Evolutionary conservation across 75 land plant genomes (phyloP).

Genomic region (Larix kaempferi): DNA sequence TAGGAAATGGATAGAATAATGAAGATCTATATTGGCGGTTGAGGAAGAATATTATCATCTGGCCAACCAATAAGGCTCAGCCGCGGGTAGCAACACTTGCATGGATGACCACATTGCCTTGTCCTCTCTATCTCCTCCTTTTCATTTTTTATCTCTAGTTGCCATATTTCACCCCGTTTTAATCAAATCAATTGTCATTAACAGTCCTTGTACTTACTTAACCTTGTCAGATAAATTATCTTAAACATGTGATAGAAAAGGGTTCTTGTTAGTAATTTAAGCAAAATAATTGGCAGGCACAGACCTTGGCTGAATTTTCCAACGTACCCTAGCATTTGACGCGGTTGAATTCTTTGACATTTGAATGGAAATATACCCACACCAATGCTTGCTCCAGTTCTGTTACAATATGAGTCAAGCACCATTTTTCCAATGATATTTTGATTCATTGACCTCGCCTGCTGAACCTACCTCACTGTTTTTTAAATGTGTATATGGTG

Average conservation of each 20-base stretch:
- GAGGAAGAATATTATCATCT: background rate
- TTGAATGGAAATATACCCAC: conserved; percentile 92
- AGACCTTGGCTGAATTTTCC: conserved; percentile 43
- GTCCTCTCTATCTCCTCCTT: conserved; percentile 10
- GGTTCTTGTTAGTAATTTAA: background rate
- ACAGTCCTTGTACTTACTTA: background rate
- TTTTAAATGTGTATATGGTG: no score
- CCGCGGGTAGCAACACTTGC: conserved; percentile 73
- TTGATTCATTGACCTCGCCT: no score
- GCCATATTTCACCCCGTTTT: background rate
- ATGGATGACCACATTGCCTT: conserved; percentile 24
- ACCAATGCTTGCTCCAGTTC: conserved; percentile 75
- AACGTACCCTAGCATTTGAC: conserved; percentile 95
- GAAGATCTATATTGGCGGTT: background rate
- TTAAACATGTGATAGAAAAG: background rate
- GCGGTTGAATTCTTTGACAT: conserved; percentile 70
- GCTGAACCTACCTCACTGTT: no score
- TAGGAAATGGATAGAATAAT: background rate
- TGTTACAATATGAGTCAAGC: background rate
- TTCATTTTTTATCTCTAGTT: background rate
- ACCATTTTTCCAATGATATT: background rate
- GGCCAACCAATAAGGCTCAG: conserved; percentile 54
- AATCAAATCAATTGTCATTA: background rate
- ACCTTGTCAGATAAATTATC: conserved; percentile 7
- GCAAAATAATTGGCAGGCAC: background rate